Conservation (phyloP, 805 yeast species). For the Saturnispora gosingensis region DNA sequence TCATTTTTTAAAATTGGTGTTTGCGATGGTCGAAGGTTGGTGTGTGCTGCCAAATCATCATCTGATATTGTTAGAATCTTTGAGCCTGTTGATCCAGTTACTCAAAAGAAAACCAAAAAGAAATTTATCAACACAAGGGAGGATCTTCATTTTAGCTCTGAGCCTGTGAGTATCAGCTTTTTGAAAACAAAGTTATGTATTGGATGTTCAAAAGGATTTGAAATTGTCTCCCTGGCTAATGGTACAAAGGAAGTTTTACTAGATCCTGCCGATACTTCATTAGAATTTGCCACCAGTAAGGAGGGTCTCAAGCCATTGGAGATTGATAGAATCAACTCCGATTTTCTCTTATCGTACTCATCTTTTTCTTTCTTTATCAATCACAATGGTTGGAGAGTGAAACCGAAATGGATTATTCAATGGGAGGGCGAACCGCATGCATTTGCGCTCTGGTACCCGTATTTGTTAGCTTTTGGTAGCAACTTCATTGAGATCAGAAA, state of each 20-base stretch:
- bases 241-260: conserved; percentile 80
- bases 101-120: conserved; percentile 53
- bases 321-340: conserved; percentile 80
- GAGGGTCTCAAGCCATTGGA: conserved; percentile 78
- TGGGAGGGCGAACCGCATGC: conserved; percentile 97
- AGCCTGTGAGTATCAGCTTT: conserved; percentile 86
- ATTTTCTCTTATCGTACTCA: conserved; percentile 80
- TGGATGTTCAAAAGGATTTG: conserved; percentile 95
- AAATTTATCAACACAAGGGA: conserved; percentile 57
- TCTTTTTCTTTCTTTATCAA: conserved; percentile 94
- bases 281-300: conserved; percentile 82
- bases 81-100: conserved; percentile 78
- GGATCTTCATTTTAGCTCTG: conserved; percentile 77
- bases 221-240: conserved; percentile 78
- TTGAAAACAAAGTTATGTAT: conserved; percentile 82
- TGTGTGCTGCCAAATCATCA: conserved; percentile 83
- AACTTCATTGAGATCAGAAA: conserved; percentile 88
- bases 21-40: conserved; percentile 78
- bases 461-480: conserved; percentile 80
- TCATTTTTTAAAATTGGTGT: conserved; percentile 88
- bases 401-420: conserved; percentile 85
- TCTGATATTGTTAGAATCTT: conserved; percentile 72
- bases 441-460: conserved; percentile 92
- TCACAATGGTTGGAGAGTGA: conserved; percentile 91
- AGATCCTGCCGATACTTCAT: conserved; percentile 97